Conservation (phyloP, 164 flowering plant species). For the Magnolia kwangsiensis region DNA sequence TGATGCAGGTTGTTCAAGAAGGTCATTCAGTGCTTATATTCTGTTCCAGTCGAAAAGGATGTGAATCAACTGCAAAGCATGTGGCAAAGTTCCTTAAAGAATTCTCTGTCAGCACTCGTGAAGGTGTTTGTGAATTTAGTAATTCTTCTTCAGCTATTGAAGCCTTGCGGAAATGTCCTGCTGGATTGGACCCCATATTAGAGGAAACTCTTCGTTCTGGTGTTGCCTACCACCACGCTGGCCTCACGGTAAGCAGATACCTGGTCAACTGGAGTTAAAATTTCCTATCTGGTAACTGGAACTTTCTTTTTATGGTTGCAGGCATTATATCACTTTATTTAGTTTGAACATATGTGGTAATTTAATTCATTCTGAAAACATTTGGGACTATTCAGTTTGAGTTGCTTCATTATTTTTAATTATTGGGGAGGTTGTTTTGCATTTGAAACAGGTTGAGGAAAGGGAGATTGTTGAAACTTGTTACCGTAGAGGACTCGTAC, state of each 20-base stretch:
- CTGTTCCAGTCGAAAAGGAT: constrained; percentile 95
- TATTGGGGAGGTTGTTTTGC: not conserved
- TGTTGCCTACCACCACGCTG: constrained; percentile 99
- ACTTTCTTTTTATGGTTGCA: not conserved
- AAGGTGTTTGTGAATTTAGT: constrained; percentile 40
- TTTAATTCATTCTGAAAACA: not conserved
- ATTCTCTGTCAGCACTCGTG: constrained; percentile 32
- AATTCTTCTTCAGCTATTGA: constrained; percentile 74
- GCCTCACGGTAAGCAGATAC: constrained; percentile 68
- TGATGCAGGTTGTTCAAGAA: constrained; percentile 78
- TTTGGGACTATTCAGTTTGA: not conserved
- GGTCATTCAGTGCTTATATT: constrained; percentile 92
- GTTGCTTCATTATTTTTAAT: not conserved
- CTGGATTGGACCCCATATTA: constrained; percentile 80
- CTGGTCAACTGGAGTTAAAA: constrained; percentile 1
- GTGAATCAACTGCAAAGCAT: constrained; percentile 93
- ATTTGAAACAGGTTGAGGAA: constrained; percentile 73
- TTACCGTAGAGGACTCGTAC: constrained; percentile 85
- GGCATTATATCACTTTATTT: not conserved
- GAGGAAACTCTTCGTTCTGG: constrained; percentile 90
- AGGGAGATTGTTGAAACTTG: constrained; percentile 93
- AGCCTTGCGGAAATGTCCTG: constrained; percentile 71
- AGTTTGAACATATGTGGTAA: not conserved
- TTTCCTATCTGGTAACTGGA: constrained; percentile 1
- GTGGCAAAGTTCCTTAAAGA: constrained; percentile 65